A percentile compares a stretch with the other conserved stretches of the same genome.
These are phyloP conservation scores for Talaromyces borbonicus DNA, from an alignment of 495 filamentous ascomycete species.

Conservation along the genomic window DNA sequence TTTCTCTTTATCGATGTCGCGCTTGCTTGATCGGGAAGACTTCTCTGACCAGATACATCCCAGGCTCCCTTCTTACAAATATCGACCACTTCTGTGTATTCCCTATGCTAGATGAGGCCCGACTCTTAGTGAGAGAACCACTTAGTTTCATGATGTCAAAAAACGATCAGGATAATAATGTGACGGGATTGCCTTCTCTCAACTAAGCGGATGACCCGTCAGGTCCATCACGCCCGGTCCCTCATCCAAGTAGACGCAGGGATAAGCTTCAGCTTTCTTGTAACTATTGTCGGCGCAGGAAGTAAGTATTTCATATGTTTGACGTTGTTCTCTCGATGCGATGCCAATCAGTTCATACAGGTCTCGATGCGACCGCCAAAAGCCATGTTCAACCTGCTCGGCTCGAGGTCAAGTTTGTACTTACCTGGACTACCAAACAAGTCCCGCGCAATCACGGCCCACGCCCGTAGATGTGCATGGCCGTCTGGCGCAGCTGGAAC, in stretches of 20 bases:
- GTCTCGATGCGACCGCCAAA: conserved; percentile 16
- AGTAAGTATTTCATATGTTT: conserved; percentile 16
- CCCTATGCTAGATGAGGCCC: too few relatives aligned
- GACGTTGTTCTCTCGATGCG: background rate
- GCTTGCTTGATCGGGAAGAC: too few relatives aligned
- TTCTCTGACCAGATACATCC: too few relatives aligned
- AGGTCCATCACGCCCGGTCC: conserved; percentile 6
- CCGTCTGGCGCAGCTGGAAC: conserved; percentile 15
- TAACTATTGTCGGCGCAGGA: conserved; percentile 21
- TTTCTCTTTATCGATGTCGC: too few relatives aligned
- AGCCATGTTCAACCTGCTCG: conserved; percentile 16
- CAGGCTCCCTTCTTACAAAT: too few relatives aligned
- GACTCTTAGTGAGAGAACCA: too few relatives aligned
- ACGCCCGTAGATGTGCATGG: conserved; percentile 10
- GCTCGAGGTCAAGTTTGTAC: conserved; percentile 13
- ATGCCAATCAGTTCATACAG: conserved; percentile 7
- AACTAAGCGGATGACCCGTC: background rate
- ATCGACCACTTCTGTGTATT: too few relatives aligned
- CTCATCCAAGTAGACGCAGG: conserved; percentile 13
- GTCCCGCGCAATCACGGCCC: conserved; percentile 2
- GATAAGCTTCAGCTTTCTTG: conserved; percentile 28
- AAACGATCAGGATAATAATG: background rate
- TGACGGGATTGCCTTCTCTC: background rate
- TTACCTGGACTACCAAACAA: conserved; percentile 10
- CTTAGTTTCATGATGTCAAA: too few relatives aligned